Evolutionary conservation across 495 filamentous ascomycete species (phyloP), one percentile per base, ranked within the genome.

Genomic region (Xylaria scruposa): DNA sequence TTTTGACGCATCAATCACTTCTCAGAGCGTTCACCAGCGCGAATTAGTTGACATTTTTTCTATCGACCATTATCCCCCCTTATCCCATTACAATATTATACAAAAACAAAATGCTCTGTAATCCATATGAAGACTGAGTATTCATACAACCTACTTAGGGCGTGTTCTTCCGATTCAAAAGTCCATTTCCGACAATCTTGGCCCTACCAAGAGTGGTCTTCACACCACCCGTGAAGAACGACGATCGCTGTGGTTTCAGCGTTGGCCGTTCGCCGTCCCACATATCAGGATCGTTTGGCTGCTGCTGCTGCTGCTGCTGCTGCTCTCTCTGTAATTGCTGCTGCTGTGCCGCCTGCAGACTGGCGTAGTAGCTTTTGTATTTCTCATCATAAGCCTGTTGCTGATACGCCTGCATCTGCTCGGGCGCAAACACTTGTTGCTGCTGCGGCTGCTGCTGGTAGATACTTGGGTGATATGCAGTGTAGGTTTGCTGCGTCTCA

Each of bases 201-300:
- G 77, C 75, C 65, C 74, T 77, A 13, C 75, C 75, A 33, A 78
- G 29, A 0, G 75, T 78, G 44, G 73, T 79, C 72, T 78, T 77
- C 72, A 79, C 26, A 12, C 76, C 75, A 44, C 74, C 74, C 6
- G 63, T 51, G 12, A 79, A 76, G 74, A 79, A 77, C n/a, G 75
- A 76, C 47, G 75, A 79, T 59, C 75, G 62, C 70, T 74, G 77
- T 40, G 67, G 49, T 60, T 73, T 77, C 8, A 77, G 72, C 61
- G 56, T 61, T 15, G 73, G 75, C 5, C 68, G 75, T 7, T 78
- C 75, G 4, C 68, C 72, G 17, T 67, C 71, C 63, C 73, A 77
- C 19, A 54, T 26, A 40, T 66, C 62, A 10, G 73, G 67, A 10
- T 71, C 49, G 8, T 72, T 49, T 31, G 29, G 19, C 46, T 38